phyloP scores from a whole-genome alignment of 176 grass and related monocot genomes.

The Rhipidocladum racemiflorum region DNA sequence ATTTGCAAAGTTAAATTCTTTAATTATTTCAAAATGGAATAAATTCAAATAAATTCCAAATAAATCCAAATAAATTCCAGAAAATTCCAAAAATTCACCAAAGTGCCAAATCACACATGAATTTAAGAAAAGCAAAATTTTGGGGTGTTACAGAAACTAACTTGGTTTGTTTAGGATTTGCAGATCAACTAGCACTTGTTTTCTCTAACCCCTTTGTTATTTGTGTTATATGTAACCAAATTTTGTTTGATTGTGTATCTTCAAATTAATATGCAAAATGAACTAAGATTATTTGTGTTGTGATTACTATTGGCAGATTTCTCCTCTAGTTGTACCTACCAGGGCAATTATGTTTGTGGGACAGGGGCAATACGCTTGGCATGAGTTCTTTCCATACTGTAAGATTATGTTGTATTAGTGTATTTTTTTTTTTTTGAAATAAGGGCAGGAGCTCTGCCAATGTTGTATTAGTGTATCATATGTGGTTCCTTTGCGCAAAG shows the following conservation, averaged over 20 bases:
- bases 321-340: constrained; percentile 80
- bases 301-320: constrained; percentile 56
- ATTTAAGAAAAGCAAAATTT: no score
- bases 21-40: no score
- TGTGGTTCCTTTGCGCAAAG: not conserved
- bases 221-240: not conserved
- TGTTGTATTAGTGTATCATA: not conserved
- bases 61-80: no score
- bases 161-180: not conserved
- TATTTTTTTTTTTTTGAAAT: no score
- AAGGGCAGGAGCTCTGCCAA: no score
- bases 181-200: not conserved
- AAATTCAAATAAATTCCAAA: no score
- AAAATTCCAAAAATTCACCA: no score
- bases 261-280: not conserved
- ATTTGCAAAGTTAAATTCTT: no score
- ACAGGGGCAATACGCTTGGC: constrained; percentile 64
- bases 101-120: no score
- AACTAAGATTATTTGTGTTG: constrained; percentile 29
- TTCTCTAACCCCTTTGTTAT: not conserved
- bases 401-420: constrained; percentile 39
- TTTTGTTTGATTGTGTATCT: not conserved
- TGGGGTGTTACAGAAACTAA: no score
- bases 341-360: constrained; percentile 73
- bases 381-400: constrained; percentile 95